A percentile compares a stretch with the other conserved stretches of the same genome.
Conservation (phyloP, 306 rosid genomes). For the Fagus crenata region DNA sequence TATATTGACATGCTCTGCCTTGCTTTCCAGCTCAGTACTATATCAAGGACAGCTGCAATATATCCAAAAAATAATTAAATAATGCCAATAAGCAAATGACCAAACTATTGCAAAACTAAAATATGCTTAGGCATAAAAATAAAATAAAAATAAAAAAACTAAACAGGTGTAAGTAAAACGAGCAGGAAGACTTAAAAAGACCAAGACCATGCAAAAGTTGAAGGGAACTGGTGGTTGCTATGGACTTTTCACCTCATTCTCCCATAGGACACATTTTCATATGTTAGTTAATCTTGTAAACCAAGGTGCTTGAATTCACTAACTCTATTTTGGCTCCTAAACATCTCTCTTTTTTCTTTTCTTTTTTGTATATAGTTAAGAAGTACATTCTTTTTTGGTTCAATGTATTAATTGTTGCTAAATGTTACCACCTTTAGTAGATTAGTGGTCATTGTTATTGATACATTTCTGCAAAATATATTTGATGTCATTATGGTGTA, state of each 20-base stretch:
- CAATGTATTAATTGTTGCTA: neutral
- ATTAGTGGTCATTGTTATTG: neutral
- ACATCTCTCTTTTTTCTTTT: neutral
- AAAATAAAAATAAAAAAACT: neutral
- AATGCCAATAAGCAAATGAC: neutral
- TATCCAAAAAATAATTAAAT: slow-evolving; percentile 15
- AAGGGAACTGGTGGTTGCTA: neutral
- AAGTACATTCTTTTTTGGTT: neutral
- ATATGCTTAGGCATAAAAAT: neutral
- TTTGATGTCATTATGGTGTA: neutral
- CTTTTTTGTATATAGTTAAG: neutral
- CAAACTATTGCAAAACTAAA: neutral
- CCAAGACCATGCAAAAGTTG: neutral
- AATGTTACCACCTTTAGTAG: neutral
- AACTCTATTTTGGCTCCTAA: neutral
- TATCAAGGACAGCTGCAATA: slow-evolving; percentile 77
- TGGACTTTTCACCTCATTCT: neutral
- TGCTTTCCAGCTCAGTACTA: slow-evolving; percentile 87
- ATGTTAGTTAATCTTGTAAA: neutral
- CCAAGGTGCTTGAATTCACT: neutral
- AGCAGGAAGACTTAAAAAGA: neutral
- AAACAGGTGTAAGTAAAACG: neutral
- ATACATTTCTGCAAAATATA: neutral
- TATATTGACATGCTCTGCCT: slow-evolving; percentile 69
- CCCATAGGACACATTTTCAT: neutral